phyloP scores from a whole-genome alignment of 2,329 filamentous ascomycete species.

The Paraconiothyrium brasiliense region DNA sequence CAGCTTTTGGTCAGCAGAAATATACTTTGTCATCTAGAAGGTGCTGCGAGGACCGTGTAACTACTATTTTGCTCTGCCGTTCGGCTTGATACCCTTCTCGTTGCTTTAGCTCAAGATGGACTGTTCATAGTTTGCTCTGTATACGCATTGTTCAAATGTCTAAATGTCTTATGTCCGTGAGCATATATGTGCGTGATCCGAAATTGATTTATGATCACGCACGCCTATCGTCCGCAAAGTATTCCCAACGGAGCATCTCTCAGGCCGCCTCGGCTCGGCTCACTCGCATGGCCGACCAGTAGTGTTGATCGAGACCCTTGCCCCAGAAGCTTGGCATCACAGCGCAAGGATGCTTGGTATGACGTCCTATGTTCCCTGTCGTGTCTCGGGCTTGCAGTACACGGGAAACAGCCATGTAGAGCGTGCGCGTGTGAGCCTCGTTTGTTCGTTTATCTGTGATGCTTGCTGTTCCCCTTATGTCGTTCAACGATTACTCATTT shows the following conservation, averaged over 20 bases:
- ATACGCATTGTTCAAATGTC: neutral
- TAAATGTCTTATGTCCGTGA: neutral
- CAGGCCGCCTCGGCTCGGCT: neutral
- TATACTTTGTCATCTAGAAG: slow-evolving; percentile 1
- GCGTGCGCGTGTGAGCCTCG: slow-evolving; percentile 7
- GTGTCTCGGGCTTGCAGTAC: slow-evolving; percentile 3
- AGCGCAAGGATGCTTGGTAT: neutral
- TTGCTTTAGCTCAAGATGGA: slow-evolving; percentile 3
- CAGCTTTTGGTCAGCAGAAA: neutral
- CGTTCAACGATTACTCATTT: neutral
- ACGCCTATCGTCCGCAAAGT: slow-evolving; percentile 3
- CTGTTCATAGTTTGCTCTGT: neutral
- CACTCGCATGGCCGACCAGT: neutral
- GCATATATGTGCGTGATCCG: neutral
- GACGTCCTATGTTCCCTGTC: slow-evolving; percentile 6
- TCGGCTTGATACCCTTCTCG: slow-evolving; percentile 21
- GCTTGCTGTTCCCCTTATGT: neutral
- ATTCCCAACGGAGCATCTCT: slow-evolving; percentile 3
- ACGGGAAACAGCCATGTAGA: slow-evolving; percentile 7
- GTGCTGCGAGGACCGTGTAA: slow-evolving; percentile 11
- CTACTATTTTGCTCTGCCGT: slow-evolving; percentile 1
- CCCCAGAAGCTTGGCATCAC: neutral
- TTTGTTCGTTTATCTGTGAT: neutral
- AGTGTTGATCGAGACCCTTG: neutral
- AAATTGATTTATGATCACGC: neutral